phyloP scores from a whole-genome alignment of 257 asterid genomes.

The Prunella vulgaris region DNA sequence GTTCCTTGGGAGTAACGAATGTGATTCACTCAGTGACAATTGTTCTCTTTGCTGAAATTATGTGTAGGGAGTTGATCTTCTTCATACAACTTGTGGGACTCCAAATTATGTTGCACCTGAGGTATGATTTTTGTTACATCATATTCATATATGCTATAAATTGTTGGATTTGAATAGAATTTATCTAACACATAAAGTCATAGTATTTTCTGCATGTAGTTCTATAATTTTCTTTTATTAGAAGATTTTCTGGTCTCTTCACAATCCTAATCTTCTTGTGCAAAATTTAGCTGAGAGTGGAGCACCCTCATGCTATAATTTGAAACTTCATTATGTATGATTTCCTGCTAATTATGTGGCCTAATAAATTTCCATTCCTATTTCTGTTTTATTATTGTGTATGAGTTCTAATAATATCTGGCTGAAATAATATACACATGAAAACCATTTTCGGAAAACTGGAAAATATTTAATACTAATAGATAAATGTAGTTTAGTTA shows the following conservation, averaged over 20 bases:
- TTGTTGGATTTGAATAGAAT: background rate
- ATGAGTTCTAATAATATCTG: background rate
- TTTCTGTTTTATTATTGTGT: background rate
- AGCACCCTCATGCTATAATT: background rate
- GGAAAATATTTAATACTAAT: background rate
- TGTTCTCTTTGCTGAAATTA: conserved; percentile 17
- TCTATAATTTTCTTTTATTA: background rate
- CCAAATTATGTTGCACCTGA: conserved; percentile 98
- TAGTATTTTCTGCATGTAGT: conserved; percentile 11
- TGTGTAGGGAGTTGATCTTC: conserved; percentile 86
- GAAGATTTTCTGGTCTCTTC: background rate
- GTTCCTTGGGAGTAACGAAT: background rate
- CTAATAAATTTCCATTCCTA: background rate
- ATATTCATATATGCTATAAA: background rate
- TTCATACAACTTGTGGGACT: conserved; percentile 94
- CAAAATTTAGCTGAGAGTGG: background rate
- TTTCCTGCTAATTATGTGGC: background rate
- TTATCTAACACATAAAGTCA: background rate
- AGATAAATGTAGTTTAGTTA: background rate
- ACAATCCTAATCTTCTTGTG: background rate
- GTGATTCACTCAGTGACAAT: background rate
- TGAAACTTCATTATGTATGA: background rate
- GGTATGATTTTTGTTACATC: conserved; percentile 38
- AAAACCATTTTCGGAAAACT: background rate
- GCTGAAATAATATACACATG: background rate